phyloP scores from a whole-genome alignment of 2,329 filamentous ascomycete species.

The Conoideocrella luteorostrata region DNA sequence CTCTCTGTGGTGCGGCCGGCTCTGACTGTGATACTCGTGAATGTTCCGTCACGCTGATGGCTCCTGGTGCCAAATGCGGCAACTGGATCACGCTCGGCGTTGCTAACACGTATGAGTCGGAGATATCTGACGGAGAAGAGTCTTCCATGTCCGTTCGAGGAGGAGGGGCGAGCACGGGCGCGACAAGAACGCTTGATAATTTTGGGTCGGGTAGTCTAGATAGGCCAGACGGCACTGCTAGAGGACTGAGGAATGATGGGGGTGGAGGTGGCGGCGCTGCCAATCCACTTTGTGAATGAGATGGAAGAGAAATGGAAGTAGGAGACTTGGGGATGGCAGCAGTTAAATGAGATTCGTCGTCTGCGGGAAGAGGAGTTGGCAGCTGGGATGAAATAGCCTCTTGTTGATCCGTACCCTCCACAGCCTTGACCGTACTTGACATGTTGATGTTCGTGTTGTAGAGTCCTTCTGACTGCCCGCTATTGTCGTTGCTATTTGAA shows the following conservation, averaged over 20 bases:
- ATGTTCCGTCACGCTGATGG: slow-evolving; percentile 5
- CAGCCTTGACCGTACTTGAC: too few relatives aligned
- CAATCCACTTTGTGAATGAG: slow-evolving; percentile 12
- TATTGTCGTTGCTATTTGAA: too few relatives aligned
- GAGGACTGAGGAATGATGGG: slow-evolving; percentile 2
- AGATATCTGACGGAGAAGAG: slow-evolving; percentile 21
- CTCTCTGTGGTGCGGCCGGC: neutral
- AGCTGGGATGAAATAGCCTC: too few relatives aligned
- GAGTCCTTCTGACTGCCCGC: too few relatives aligned
- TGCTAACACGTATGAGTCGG: slow-evolving; percentile 39
- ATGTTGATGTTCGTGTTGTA: too few relatives aligned
- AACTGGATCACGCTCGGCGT: slow-evolving; percentile 37
- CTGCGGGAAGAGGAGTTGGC: too few relatives aligned
- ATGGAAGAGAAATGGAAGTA: slow-evolving; percentile 11
- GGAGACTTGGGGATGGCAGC: slow-evolving; percentile 15
- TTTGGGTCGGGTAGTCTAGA: slow-evolving; percentile 19
- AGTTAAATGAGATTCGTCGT: too few relatives aligned
- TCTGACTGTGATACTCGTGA: neutral
- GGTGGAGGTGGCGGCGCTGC: slow-evolving; percentile 14
- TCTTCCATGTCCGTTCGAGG: slow-evolving; percentile 21
- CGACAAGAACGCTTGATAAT: slow-evolving; percentile 28
- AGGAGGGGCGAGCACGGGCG: slow-evolving; percentile 31
- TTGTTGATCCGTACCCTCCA: too few relatives aligned
- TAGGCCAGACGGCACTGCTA: slow-evolving; percentile 17
- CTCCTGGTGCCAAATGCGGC: too few relatives aligned